Percentiles rank a stretch among this genome's conserved stretches.
Evolutionary conservation across 768 basidiomycete genomes (phyloP).

Genomic region (Dentipellis sp.): DNA sequence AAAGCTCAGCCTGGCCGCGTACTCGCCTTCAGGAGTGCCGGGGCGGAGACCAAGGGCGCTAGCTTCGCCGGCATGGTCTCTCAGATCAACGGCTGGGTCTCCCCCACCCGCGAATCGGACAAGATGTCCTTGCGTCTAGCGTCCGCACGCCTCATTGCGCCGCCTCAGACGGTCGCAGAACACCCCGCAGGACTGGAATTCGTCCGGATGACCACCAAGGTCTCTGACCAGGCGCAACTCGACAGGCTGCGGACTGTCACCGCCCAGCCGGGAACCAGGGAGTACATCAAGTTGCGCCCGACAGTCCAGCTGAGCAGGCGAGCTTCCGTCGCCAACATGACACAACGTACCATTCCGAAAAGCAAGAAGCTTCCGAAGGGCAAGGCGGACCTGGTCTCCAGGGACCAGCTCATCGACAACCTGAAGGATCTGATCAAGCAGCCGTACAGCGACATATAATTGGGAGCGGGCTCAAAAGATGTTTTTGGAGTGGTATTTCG

Average conservation of each 20-base stretch:
- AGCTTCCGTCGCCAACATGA: background rate
- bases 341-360: background rate
- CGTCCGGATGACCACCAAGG: conserved; percentile 23
- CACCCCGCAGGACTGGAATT: conserved; percentile 23
- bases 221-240: conserved; percentile 21
- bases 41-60: conserved; percentile 19
- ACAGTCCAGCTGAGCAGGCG: background rate
- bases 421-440: background rate
- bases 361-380: background rate
- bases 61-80: conserved; percentile 38
- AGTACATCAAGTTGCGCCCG: conserved; percentile 28
- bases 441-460: background rate
- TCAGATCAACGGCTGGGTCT: conserved; percentile 8
- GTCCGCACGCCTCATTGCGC: background rate
- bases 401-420: background rate
- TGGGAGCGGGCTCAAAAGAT: background rate
- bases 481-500: background rate
- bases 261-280: conserved; percentile 36
- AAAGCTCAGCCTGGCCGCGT: conserved; percentile 52
- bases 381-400: background rate
- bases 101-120: background rate
- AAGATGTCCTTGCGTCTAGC: background rate
- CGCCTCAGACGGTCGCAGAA: background rate
- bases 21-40: conserved; percentile 2
- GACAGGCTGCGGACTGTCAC: conserved; percentile 33